These are phyloP conservation scores for Geotrichum cucujoidarum DNA, from an alignment of 1,139 yeast genomes.

Conservation along the genomic window DNA sequence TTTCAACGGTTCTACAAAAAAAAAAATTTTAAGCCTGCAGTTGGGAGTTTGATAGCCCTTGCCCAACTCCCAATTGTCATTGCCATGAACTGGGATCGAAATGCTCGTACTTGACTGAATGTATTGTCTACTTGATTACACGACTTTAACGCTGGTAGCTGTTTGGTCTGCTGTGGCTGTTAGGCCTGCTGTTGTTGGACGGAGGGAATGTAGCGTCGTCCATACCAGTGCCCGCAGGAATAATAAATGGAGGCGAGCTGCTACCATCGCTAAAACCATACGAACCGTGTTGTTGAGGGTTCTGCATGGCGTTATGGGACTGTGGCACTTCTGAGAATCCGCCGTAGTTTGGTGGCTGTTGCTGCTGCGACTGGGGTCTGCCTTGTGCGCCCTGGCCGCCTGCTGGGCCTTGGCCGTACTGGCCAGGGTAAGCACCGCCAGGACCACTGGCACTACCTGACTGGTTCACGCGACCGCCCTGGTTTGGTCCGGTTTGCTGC, in stretches of 20 bases:
- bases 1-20: not conserved
- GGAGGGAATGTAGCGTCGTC: not conserved
- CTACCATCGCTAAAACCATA: not conserved
- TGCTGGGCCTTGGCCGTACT: not conserved
- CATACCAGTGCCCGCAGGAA: constrained; percentile 3
- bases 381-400: not conserved
- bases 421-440: too few species aligned
- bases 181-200: too few species aligned
- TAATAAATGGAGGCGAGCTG: not conserved
- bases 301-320: not conserved
- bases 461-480: too few species aligned
- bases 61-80: constrained; percentile 4
- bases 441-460: too few species aligned
- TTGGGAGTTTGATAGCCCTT: constrained; percentile 14
- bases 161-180: too few species aligned
- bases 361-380: not conserved
- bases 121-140: too few species aligned
- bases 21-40: constrained; percentile 9
- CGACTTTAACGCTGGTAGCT: too few species aligned
- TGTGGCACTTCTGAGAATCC: not conserved
- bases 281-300: not conserved
- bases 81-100: too few species aligned
- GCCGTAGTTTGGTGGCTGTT: not conserved
- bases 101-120: too few species aligned
- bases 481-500: not conserved